Base-by-base conservation (phyloP, 139 green algal genomes). In the Picochlorum costavermella region DNA sequence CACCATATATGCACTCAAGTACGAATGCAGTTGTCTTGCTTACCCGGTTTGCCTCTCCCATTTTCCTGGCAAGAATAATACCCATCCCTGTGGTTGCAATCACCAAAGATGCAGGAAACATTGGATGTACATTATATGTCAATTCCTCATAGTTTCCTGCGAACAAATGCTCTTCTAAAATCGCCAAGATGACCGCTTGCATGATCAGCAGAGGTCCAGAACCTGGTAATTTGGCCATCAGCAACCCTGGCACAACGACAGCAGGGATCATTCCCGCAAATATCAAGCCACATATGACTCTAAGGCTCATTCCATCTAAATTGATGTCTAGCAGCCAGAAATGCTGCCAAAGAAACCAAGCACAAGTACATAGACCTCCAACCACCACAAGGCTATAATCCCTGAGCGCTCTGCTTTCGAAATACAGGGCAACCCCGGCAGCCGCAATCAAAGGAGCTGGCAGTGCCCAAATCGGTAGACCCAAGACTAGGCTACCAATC, bases 71-170 rank as follows among this genome's bases (percentile, higher is more conserved):
- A 2, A 83, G 63, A 29, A 72, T 63, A 8, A 93, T 51, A 49
- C 90, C 92, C n/a, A 87, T 31, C 0, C 57, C 76, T 14, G 78
- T 86, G 31, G 92, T 98, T 46, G 71, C 46, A 6, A 92, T 26
- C n/a, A 98, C 85, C 12, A 96, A 63, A 45, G 77, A 96, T 23
- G 82, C 69, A 4, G 90, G 90, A 74, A 96, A 97, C 64, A 94
- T 84, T 25, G 70, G 60, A 33, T 81, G 71, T 43, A 70, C n/a
- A 20, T 65, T 61, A 43, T 70, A 64, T 25, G 71, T 74, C 3
- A 81, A 63, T 31, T 87, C 86, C 31, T 70, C 65, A 51, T 80
- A 60, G 56, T 77, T 70, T 25, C 67, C 75, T 10, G 61, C 74
- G 62, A 74, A 87, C 60, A 95, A 69, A 33, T 71, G 65, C 68